Conservation (phyloP, 371 early-diverging fungal species). For the Mortierella sp. region DNA sequence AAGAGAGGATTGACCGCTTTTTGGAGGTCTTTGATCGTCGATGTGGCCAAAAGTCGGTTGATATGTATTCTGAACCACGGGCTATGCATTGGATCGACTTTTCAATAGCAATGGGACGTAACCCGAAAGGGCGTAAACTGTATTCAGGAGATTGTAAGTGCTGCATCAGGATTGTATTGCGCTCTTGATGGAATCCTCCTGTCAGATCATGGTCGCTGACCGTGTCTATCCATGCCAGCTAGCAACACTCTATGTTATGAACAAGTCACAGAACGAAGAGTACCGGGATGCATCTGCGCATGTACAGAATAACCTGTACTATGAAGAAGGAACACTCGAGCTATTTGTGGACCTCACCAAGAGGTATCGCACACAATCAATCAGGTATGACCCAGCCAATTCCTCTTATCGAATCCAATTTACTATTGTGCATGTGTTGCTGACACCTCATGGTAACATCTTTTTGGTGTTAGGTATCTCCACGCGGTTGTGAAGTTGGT, state of each 20-base stretch:
- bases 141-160: conserved; percentile 69
- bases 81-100: not conserved
- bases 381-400: conserved; percentile 44
- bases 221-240: conserved; percentile 50
- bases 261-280: conserved; percentile 58
- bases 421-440: not conserved
- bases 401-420: not conserved
- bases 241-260: conserved; percentile 64
- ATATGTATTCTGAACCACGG: not conserved
- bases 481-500: conserved; percentile 63
- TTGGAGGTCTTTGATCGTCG: too few species aligned
- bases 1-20: not conserved
- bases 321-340: conserved; percentile 74
- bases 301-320: conserved; percentile 77
- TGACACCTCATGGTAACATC: too few species aligned
- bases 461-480: conserved; percentile 59
- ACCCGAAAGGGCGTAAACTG: conserved; percentile 68
- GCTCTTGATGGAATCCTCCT: too few species aligned
- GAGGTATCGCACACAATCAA: conserved; percentile 59
- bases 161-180: too few species aligned
- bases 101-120: conserved; percentile 60
- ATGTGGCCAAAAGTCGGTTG: too few species aligned
- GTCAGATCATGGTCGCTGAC: not conserved
- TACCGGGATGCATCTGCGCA: conserved; percentile 68
- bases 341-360: conserved; percentile 61